These are phyloP conservation scores for Rosa rugosa DNA, from an alignment of 306 rosid genomes.

Conservation along the genomic window DNA sequence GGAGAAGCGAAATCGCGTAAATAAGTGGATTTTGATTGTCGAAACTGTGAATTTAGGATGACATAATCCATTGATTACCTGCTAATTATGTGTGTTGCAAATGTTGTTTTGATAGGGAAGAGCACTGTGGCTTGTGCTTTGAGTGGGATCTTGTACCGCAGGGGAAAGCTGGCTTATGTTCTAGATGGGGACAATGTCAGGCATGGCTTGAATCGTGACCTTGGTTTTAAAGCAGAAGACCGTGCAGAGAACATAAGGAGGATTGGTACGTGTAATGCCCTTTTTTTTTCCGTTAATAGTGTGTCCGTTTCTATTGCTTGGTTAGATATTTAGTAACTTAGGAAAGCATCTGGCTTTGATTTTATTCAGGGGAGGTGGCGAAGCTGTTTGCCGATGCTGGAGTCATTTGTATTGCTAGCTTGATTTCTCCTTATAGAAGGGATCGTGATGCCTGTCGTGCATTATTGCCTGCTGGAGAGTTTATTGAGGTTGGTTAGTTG, in stretches of 20 bases:
- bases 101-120: conserved; percentile 54
- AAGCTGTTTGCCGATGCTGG: conserved; percentile 95
- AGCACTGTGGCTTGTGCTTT: conserved; percentile 93
- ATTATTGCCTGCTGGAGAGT: conserved; percentile 73
- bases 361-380: conserved; percentile 85
- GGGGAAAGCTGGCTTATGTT: conserved; percentile 73
- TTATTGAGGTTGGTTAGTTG: conserved; percentile 86
- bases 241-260: conserved; percentile 99
- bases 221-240: conserved; percentile 87
- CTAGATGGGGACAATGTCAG: conserved; percentile 97
- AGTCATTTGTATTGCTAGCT: conserved; percentile 79
- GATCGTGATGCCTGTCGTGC: conserved; percentile 92
- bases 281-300: background rate
- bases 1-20: too few species aligned
- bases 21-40: background rate
- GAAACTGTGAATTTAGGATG: background rate
- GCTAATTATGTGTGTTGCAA: conserved; percentile 7
- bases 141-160: conserved; percentile 64
- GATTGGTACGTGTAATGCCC: conserved; percentile 57
- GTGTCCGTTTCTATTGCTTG: background rate
- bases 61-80: background rate
- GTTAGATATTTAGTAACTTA: background rate
- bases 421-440: conserved; percentile 79
- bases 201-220: conserved; percentile 88
- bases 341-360: conserved; percentile 10